Evolutionary conservation across 768 basidiomycete species (phyloP), one percentile per base, ranked within the genome.

Genomic region (Xerocomellus intermedius): DNA sequence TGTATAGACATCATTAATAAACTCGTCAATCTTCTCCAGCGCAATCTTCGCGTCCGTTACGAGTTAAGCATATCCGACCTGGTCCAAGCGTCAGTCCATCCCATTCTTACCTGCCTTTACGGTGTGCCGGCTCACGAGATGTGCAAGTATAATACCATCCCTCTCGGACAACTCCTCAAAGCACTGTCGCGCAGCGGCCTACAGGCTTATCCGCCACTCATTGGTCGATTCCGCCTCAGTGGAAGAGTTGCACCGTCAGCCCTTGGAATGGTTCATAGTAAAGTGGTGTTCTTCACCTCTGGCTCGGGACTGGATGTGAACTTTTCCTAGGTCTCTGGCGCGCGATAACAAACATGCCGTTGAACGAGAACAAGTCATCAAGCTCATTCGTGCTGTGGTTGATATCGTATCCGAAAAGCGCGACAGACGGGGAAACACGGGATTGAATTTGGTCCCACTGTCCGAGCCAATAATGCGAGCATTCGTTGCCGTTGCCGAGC

Each of bases 281-380:
- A 89, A 89, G 94, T 94, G 58, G 48, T 78, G 64, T n/a, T 16
- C 35, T 60, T 37, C 38, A 24, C 44, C 50, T 48, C 17, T 26
- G 9, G 28, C 19, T 43, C 13, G 16, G 28, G 36, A 33, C 4
- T 41, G 35, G 50, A 13, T 43, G 52, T 60, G 36, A 56, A 57
- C 53, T 47, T 52, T 53, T 45, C 49, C 52, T 54, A 94, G 94
- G 60, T 86, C 94, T 2, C 76, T 98, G 16, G 83, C 88, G 0
- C 85, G 94, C 13, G 94, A 98, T 67, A 85, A 85, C 66, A 89
- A 91, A 63, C 80, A 85, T 66, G 82, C 82, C 13, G 80, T 86
- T 6, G 97, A 94, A 73, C 91, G 92, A 66, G 94, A 97, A 66
- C 95, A 98, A 70, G 92, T 82, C 21, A 83, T 99, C 61, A 91